These are phyloP conservation scores for Solidago caesia DNA, from an alignment of 129 eudicot species.

Conservation along the genomic window DNA sequence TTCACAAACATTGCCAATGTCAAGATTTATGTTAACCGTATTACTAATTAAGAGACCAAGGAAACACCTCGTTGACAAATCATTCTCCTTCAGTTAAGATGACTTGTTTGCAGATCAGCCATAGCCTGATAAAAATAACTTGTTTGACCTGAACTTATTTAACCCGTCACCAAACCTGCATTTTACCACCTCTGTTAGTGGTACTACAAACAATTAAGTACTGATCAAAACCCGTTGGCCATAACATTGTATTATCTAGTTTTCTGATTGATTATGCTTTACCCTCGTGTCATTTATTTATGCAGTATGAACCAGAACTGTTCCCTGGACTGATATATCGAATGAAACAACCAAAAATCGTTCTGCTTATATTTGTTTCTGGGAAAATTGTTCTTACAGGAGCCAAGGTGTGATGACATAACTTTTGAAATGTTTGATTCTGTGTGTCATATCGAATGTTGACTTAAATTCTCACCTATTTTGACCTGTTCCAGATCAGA, in stretches of 20 bases:
- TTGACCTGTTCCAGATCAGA: conserved; percentile 48
- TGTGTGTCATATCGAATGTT: background rate
- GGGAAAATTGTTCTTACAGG: conserved; percentile 95
- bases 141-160: too few relatives aligned
- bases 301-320: conserved; percentile 85
- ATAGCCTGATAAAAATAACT: too few relatives aligned
- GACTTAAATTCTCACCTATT: background rate
- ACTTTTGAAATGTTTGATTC: background rate
- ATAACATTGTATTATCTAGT: too few relatives aligned
- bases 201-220: background rate
- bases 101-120: too few relatives aligned
- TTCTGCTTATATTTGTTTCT: conserved; percentile 80
- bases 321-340: conserved; percentile 94
- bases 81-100: too few relatives aligned
- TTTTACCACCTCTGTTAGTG: background rate
- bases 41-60: too few relatives aligned
- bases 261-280: conserved; percentile 1
- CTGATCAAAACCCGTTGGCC: background rate
- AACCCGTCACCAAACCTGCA: background rate
- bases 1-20: too few relatives aligned
- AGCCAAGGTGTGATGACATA: conserved; percentile 63
- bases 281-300: background rate
- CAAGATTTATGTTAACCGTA: too few relatives aligned
- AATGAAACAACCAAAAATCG: conserved; percentile 92
- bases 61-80: too few relatives aligned